A percentile compares a stretch with the other conserved stretches of the same genome.
phyloP scores from a whole-genome alignment of 768 basidiomycete species.

The Mycena capillaripes region DNA sequence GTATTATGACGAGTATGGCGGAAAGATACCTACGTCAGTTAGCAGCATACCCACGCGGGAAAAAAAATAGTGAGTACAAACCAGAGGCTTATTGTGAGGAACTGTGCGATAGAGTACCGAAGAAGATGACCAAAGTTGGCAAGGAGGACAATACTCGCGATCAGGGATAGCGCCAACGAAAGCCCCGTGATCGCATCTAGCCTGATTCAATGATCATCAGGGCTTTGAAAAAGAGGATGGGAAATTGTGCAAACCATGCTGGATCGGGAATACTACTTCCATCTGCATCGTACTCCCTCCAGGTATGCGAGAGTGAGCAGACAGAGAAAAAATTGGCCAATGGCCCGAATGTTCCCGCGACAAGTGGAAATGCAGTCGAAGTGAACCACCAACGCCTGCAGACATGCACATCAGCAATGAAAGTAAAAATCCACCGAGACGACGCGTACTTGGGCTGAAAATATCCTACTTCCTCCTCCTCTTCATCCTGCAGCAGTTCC shows the following conservation, averaged over 20 bases:
- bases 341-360: slow-evolving; percentile 58
- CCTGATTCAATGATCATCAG: slow-evolving; percentile 41
- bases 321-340: slow-evolving; percentile 56
- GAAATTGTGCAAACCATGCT: slow-evolving; percentile 45
- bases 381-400: slow-evolving; percentile 57
- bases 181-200: slow-evolving; percentile 47
- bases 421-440: background rate
- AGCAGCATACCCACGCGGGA: background rate
- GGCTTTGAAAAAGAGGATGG: background rate
- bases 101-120: slow-evolving; percentile 52
- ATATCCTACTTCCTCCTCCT: slow-evolving; percentile 43
- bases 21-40: slow-evolving; percentile 52
- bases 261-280: slow-evolving; percentile 47
- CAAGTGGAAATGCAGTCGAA: slow-evolving; percentile 55
- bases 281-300: slow-evolving; percentile 44
- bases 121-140: slow-evolving; percentile 56
- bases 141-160: slow-evolving; percentile 52
- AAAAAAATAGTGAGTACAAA: slow-evolving; percentile 30
- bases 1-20: slow-evolving; percentile 49
- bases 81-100: slow-evolving; percentile 55
- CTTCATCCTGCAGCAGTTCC: slow-evolving; percentile 55
- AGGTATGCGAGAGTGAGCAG: slow-evolving; percentile 52
- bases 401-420: background rate
- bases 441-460: slow-evolving; percentile 40
- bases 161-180: slow-evolving; percentile 50